These are phyloP conservation scores for Dictyostelium intermedium DNA, from an alignment of 78 protist genomes.

Conservation along the genomic window DNA sequence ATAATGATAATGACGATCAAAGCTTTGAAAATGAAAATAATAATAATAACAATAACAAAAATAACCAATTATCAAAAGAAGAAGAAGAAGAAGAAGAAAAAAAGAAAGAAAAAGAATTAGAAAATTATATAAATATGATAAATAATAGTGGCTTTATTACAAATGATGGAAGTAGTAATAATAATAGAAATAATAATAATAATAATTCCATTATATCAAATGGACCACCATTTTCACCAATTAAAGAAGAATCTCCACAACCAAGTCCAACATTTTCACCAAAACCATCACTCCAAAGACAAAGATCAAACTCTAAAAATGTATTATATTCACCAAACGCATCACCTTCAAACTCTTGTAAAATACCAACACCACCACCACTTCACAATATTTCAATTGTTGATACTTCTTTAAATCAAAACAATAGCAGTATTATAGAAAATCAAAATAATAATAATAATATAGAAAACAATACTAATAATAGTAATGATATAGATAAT, in stretches of 20 bases:
- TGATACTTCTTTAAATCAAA: background rate
- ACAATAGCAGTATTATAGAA: too few species aligned
- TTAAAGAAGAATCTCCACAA: slow-evolving; percentile 19
- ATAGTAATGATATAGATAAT: background rate
- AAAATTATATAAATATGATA: background rate
- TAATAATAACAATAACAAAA: background rate
- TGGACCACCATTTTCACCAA: slow-evolving; percentile 2
- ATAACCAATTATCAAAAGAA: background rate
- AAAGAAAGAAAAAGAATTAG: background rate
- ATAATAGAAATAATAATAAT: background rate
- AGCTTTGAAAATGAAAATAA: background rate
- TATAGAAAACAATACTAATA: background rate
- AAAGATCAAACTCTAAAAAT: slow-evolving; percentile 39
- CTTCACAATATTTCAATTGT: background rate
- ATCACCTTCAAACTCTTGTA: slow-evolving; percentile 11
- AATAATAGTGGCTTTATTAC: slow-evolving; percentile 4
- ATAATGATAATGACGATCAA: background rate
- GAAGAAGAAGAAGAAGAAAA: background rate
- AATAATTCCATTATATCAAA: background rate
- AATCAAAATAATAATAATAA: background rate
- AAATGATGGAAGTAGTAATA: background rate
- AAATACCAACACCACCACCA: slow-evolving; percentile 16
- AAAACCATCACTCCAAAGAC: background rate
- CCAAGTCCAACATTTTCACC: slow-evolving; percentile 9
- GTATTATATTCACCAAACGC: slow-evolving; percentile 29